A percentile compares a stretch with the other conserved stretches of the same genome.
These are phyloP conservation scores for Dactylellina drechsleri DNA, from an alignment of 2,329 filamentous ascomycete genomes.

Conservation along the genomic window DNA sequence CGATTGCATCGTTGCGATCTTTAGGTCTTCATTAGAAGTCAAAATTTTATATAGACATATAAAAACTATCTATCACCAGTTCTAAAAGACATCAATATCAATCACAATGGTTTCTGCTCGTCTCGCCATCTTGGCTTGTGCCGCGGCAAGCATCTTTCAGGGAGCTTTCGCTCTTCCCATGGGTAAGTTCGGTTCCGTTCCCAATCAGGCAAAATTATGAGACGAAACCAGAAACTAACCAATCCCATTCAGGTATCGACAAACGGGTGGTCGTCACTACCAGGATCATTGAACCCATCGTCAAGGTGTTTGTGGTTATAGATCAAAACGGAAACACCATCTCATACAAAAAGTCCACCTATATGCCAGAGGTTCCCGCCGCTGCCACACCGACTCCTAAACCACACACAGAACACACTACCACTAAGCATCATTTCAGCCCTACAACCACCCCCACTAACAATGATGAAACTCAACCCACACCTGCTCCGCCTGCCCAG, in stretches of 20 bases:
- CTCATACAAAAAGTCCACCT: conserved; percentile 4
- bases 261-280: conserved; percentile 9
- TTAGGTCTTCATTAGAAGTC: neutral
- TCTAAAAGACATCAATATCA: neutral
- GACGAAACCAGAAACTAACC: conserved; percentile 1
- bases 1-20: conserved; percentile 12
- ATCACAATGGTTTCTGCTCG: conserved; percentile 43
- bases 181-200: conserved; percentile 27
- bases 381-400: conserved; percentile 14
- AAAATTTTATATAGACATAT: too few relatives aligned
- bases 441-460: neutral
- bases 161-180: conserved; percentile 33
- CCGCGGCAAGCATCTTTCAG: conserved; percentile 35
- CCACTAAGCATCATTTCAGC: neutral
- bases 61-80: neutral
- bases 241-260: conserved; percentile 9
- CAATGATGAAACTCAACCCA: neutral
- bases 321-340: conserved; percentile 37
- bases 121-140: conserved; percentile 35
- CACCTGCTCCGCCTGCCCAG: conserved; percentile 9
- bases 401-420: neutral
- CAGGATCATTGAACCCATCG: conserved; percentile 12
- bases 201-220: neutral
- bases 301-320: conserved; percentile 26
- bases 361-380: conserved; percentile 4